phyloP scores from a whole-genome alignment of 106 monocot species.

The Alisma plantagoaquatica region DNA sequence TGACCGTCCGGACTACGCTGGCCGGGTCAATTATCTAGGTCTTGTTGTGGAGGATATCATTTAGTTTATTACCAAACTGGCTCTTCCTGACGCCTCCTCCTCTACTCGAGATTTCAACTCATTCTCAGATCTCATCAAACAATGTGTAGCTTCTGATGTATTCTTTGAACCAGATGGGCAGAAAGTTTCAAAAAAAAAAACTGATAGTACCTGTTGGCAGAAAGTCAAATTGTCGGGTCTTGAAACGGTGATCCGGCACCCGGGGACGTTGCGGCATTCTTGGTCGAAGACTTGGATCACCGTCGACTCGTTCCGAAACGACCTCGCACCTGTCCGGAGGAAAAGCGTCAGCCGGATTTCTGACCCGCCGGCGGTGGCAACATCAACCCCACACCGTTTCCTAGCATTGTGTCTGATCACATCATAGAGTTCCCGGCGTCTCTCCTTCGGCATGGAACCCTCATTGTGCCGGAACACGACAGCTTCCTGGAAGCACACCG shows the following conservation, averaged over 20 bases:
- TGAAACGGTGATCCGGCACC: conserved; percentile 30
- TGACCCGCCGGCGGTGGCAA: too few species aligned
- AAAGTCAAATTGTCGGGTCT: conserved; percentile 48
- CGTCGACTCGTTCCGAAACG: conserved; percentile 54
- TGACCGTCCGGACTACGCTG: too few species aligned
- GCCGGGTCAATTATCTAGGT: too few species aligned
- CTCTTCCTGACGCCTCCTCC: too few species aligned
- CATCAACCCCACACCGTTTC: conserved; percentile 26
- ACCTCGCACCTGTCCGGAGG: conserved; percentile 37
- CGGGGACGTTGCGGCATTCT: conserved; percentile 42
- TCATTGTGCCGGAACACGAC: conserved; percentile 64
- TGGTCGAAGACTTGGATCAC: conserved; percentile 36
- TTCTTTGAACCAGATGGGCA: too few species aligned
- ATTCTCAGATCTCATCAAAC: too few species aligned
- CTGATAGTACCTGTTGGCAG: conserved; percentile 82
- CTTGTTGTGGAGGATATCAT: too few species aligned
- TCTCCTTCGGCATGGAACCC: conserved; percentile 21
- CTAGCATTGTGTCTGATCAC: conserved; percentile 69
- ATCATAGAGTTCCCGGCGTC: conserved; percentile 30
- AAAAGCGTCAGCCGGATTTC: conserved; percentile 30
- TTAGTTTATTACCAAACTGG: too few species aligned
- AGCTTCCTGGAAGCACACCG: conserved; percentile 68
- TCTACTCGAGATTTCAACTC: too few species aligned
- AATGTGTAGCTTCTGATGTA: too few species aligned
- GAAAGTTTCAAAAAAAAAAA: too few species aligned